Conservation (phyloP, 768 basidiomycete genomes). For the Agaricus sinodeliciosus region DNA sequence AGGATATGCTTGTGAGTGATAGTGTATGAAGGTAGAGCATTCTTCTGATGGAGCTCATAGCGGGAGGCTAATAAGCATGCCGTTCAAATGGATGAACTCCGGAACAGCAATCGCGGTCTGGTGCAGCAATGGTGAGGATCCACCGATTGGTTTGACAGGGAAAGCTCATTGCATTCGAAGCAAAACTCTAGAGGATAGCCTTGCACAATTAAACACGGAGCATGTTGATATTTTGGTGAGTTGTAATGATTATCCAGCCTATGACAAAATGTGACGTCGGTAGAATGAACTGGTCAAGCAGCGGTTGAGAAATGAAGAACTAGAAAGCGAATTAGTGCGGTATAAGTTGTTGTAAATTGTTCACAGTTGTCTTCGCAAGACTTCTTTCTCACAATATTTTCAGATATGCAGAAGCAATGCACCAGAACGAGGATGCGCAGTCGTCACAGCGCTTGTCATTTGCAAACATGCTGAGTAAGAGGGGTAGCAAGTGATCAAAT, state of each 20-base stretch:
- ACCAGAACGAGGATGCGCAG: slow-evolving; percentile 65
- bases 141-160: not conserved
- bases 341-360: slow-evolving; percentile 81
- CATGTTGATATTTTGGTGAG: slow-evolving; percentile 72
- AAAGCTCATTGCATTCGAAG: slow-evolving; percentile 30
- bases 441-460: slow-evolving; percentile 59
- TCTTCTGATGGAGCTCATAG: slow-evolving; percentile 18
- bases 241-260: not conserved
- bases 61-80: slow-evolving; percentile 78
- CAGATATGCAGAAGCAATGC: slow-evolving; percentile 71
- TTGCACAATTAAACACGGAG: slow-evolving; percentile 77
- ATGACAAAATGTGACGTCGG: not conserved
- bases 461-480: slow-evolving; percentile 36
- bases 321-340: slow-evolving; percentile 89
- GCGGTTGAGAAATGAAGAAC: slow-evolving; percentile 84
- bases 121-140: slow-evolving; percentile 69
- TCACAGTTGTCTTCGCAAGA: not conserved
- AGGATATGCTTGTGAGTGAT: slow-evolving; percentile 53
- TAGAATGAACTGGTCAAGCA: slow-evolving; percentile 90
- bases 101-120: slow-evolving; percentile 72
- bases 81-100: slow-evolving; percentile 74
- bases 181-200: slow-evolving; percentile 69
- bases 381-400: not conserved
- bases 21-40: not conserved
- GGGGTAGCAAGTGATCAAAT: slow-evolving; percentile 25